Evolutionary conservation across 345 rosid genomes (phyloP), one percentile per base, ranked within the genome.

Genomic region (Bruguiera parviflora): DNA sequence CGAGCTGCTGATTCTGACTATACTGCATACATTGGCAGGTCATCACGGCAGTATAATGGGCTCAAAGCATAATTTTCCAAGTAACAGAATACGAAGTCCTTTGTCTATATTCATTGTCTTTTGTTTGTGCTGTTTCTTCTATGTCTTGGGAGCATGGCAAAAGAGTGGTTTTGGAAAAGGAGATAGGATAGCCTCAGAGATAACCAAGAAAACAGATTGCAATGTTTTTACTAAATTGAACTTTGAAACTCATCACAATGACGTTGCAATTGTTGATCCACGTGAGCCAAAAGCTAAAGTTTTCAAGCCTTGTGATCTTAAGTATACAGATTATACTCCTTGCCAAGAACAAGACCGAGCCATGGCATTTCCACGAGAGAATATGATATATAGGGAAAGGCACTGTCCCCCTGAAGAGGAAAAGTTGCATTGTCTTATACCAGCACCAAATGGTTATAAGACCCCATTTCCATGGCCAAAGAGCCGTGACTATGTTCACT

Each of bases 391-490:
- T 68, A 81, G 97, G 75, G 97, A 95, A 76, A 88, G 99, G 66
- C 99, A 95, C 76, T 95, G 99, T 77, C 97, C 97, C 22, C 73
- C 91, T 0, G 89, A 86, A 61, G 83, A 88, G 21, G 97, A 88
- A 74, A 95, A 95, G 53, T 75, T 95, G 52, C 86, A 73, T 7
- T 95, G 99, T 75, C 96, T 95, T 66, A 71, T 92, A 66, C 99
- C 97, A 2, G 96, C 99, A 35, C 96, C 96, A n/a, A 79, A 87
- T 75, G 96, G 99, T 37, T 95, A 95, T 65, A 85, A 65, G 77
- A 80, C 93, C 62, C 99, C 97, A 0, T 89, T 95, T 83, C 87
- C 95, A 31, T 95, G 99, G 99, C 99, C 99, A 68, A 92, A 92
- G 67, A 80, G 99, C 47, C 88, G 96, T 3, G 99, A 95, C 76